phyloP scores from a whole-genome alignment of 176 grass and related monocot genomes.

The Pontederia crassipes region DNA sequence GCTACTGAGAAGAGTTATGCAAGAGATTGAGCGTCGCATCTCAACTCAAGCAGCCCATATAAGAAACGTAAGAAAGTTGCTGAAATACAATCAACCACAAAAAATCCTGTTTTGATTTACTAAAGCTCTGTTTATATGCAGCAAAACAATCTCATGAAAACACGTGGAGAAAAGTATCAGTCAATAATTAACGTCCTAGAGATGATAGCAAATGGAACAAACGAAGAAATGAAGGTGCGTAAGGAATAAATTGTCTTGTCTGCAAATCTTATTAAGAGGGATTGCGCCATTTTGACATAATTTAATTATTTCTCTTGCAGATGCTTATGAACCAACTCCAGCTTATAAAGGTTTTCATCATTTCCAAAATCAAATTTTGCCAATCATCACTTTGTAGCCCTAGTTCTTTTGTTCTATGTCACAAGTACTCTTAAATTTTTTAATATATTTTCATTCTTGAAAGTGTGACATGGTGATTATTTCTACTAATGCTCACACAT shows the following conservation, averaged over 20 bases:
- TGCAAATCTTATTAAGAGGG: neutral
- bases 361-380: neutral
- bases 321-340: slow-evolving; percentile 6
- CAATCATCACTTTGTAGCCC: neutral
- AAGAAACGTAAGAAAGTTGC: slow-evolving; percentile 42
- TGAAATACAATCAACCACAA: neutral
- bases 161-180: slow-evolving; percentile 60
- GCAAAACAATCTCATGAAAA: slow-evolving; percentile 85
- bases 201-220: slow-evolving; percentile 69
- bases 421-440: too few relatives aligned
- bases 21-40: slow-evolving; percentile 58
- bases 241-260: neutral
- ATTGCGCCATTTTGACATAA: neutral
- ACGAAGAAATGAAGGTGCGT: slow-evolving; percentile 88
- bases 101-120: neutral
- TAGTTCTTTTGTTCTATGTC: neutral
- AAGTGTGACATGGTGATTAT: too few relatives aligned
- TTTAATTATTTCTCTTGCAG: neutral
- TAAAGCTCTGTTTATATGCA: slow-evolving; percentile 32
- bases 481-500: too few relatives aligned
- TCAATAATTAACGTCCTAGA: slow-evolving; percentile 76
- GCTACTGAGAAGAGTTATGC: slow-evolving; percentile 53
- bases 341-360: neutral
- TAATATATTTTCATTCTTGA: too few relatives aligned
- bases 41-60: slow-evolving; percentile 65